Evolutionary conservation across 2,329 filamentous ascomycete species (phyloP), one percentile per base, ranked within the genome.

Genomic region (Scytalidium sp.): DNA sequence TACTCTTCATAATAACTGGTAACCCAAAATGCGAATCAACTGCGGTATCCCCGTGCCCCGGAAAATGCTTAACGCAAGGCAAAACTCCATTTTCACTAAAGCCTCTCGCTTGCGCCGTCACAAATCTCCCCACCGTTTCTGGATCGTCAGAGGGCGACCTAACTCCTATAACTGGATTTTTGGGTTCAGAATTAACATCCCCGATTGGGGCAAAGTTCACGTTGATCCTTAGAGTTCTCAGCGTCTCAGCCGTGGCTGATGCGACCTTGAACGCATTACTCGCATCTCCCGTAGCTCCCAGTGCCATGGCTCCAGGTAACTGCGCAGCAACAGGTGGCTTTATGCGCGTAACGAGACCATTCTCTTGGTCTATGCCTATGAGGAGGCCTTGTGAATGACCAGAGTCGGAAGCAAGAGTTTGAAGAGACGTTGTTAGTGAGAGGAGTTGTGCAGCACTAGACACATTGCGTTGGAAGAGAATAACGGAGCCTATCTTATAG

Each of bases 191-290:
- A 48, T 73, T 73, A 29, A 73, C 64, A 50, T 75, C 70, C 21
- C 70, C 73, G 42, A 70, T 64, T 2, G 72, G 72, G 3, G 67
- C 70, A 56, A 73, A 74, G 50, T 74, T 71, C 68, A 72, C 73
- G 47, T 74, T 74, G 45, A 75, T 74, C 1, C 71, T 70, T 43
- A 71, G 67, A 20, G 63, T 59, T 13, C 54, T 60, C 44, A 75
- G 50, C 3, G 62, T 66, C 50, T 71, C 65, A 0, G 69, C 71
- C 2, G 72, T 74, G 29, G 63, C 64, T 25, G 58, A 61, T 2
- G 68, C 68, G 39, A 69, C 64, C 47, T 65, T 59, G 47, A 45
- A 70, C 60, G 52, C 67, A 59, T 42, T 68, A 58, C 21, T 59
- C 51, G 41, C 62, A 65, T 57, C 50, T 7, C 65, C 57, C 1